Evolutionary conservation across 495 filamentous ascomycete genomes (phyloP).

Genomic region (Choiromyces venosus): DNA sequence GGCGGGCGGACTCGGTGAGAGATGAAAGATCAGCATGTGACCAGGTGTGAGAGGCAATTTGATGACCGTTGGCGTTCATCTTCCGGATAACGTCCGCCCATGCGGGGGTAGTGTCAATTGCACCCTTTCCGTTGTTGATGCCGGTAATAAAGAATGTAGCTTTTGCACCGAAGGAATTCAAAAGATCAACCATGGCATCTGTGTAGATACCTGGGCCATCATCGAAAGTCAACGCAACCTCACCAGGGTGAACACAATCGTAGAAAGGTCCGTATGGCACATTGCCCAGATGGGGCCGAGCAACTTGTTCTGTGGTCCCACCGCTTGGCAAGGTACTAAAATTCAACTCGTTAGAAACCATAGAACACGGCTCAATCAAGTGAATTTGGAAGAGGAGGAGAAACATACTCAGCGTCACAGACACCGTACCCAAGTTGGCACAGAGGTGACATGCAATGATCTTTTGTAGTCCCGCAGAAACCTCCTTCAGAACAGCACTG

Average conservation of each 20-base stretch:
- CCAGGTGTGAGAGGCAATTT: constrained; percentile 81
- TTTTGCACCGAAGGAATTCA: constrained; percentile 59
- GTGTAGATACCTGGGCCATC: constrained; percentile 72
- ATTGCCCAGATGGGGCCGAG: constrained; percentile 55
- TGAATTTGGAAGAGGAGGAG: constrained; percentile 1
- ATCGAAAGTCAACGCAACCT: constrained; percentile 71
- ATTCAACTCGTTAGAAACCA: not conserved
- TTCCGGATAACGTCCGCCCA: constrained; percentile 62
- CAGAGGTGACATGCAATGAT: constrained; percentile 63
- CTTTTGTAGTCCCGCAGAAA: constrained; percentile 51
- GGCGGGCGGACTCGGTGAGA: constrained; percentile 52
- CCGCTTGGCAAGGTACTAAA: constrained; percentile 52
- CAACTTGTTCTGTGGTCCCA: constrained; percentile 54
- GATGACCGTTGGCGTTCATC: constrained; percentile 67
- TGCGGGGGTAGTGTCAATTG: constrained; percentile 57
- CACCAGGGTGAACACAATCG: constrained; percentile 57
- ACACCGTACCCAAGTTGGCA: constrained; percentile 63
- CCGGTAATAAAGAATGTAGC: constrained; percentile 79
- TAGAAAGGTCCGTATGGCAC: constrained; percentile 62
- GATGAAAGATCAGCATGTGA: constrained; percentile 67
- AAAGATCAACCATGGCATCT: constrained; percentile 60
- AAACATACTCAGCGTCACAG: constrained; percentile 61
- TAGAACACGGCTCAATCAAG: not conserved
- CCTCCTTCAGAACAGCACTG: constrained; percentile 64
- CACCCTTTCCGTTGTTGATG: constrained; percentile 65